Evolutionary conservation across 1,139 yeast species (phyloP).

Genomic region (Schwanniomyces etchellsii): DNA sequence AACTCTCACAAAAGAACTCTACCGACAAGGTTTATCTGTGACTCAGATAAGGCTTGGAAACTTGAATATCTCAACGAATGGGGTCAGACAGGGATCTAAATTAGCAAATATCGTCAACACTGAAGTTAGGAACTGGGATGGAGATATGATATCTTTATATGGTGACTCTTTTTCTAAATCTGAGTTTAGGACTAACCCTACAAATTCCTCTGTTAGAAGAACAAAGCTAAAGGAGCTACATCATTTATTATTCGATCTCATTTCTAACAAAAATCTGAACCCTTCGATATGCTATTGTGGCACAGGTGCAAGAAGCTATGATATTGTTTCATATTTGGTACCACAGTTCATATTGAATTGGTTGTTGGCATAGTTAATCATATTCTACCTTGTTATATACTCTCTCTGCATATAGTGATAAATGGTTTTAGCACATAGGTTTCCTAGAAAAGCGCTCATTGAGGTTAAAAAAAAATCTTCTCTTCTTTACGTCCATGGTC

Average conservation of each 20-base stretch:
- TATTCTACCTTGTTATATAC: background rate
- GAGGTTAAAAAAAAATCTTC: conserved; percentile 9
- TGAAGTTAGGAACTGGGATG: conserved; percentile 39
- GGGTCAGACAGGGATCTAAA: conserved; percentile 18
- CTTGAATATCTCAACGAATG: conserved; percentile 31
- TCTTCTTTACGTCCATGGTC: conserved; percentile 49
- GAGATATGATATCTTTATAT: conserved; percentile 31
- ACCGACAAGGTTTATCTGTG: conserved; percentile 36
- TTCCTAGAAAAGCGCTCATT: no score
- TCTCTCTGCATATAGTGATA: no score
- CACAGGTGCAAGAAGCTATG: conserved; percentile 44
- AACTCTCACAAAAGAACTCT: conserved; percentile 33
- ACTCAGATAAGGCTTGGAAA: conserved; percentile 47
- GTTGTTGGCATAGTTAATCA: conserved; percentile 8
- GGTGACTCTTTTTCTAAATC: conserved; percentile 29
- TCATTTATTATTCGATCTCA: conserved; percentile 50
- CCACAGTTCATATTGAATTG: conserved; percentile 31
- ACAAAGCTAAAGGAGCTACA: conserved; percentile 43
- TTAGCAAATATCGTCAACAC: conserved; percentile 29
- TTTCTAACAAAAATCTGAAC: conserved; percentile 25
- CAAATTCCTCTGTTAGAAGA: conserved; percentile 31
- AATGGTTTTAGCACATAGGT: conserved; percentile 4
- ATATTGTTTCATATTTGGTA: conserved; percentile 25
- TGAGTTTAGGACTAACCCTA: conserved; percentile 29
- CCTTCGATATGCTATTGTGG: conserved; percentile 43